A percentile compares a stretch with the other conserved stretches of the same genome.
phyloP scores from a whole-genome alignment of 1,139 yeast genomes.

The Lodderomyces margitis region DNA sequence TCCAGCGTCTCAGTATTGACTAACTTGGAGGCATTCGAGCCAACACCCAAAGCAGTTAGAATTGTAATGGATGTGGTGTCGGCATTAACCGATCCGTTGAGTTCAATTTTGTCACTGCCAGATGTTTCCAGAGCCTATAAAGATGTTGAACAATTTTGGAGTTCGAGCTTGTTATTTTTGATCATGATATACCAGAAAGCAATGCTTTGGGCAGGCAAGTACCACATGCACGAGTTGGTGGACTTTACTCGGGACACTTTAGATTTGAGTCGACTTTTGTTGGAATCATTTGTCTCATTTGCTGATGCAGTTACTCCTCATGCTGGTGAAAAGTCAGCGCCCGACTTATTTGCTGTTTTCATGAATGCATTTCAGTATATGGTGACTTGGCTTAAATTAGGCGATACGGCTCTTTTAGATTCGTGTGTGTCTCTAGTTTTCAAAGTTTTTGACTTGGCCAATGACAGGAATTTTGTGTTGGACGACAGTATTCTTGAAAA shows the following conservation, averaged over 20 bases:
- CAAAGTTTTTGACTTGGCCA: constrained; percentile 63
- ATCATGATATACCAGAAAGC: constrained; percentile 68
- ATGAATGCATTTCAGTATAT: constrained; percentile 57
- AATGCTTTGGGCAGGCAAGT: constrained; percentile 67
- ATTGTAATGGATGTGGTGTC: constrained; percentile 71
- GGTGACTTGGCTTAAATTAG: constrained; percentile 77
- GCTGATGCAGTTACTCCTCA: constrained; percentile 30
- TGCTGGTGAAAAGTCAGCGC: constrained; percentile 14
- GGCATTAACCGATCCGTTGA: constrained; percentile 64
- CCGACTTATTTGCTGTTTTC: constrained; percentile 31
- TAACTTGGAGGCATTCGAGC: constrained; percentile 57
- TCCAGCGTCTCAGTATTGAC: constrained; percentile 47
- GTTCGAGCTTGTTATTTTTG: constrained; percentile 65
- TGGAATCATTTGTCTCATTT: constrained; percentile 63
- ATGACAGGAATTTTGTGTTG: constrained; percentile 47
- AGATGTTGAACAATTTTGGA: constrained; percentile 54
- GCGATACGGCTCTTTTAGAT: constrained; percentile 70
- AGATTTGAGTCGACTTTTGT: constrained; percentile 68
- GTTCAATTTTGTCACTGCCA: constrained; percentile 39
- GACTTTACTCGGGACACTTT: constrained; percentile 86
- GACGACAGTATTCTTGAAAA: constrained; percentile 47
- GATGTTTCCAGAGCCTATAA: constrained; percentile 12
- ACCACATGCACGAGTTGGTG: constrained; percentile 56
- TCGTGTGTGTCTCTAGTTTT: constrained; percentile 74
- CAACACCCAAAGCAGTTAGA: constrained; percentile 73